Base-by-base conservation (phyloP, 768 basidiomycete genomes). In the Lentinula raphanica region DNA sequence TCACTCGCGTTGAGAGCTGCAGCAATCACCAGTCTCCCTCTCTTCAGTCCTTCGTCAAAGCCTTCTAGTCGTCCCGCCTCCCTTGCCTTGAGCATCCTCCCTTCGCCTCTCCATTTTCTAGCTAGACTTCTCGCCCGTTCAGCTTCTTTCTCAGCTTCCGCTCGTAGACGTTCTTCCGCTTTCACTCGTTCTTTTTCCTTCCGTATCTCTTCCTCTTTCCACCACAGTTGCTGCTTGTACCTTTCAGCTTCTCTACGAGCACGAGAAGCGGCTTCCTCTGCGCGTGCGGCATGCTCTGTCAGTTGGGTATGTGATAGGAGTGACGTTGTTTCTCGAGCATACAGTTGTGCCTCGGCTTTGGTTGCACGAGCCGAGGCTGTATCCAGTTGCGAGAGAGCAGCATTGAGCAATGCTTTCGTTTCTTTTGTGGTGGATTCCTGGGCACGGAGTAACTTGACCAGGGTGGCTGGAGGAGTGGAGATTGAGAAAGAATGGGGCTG, bases 51-150 rank as follows among this genome's bases (percentile, higher is more conserved):
- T 60, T 76, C 73, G 49, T 78, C 74, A 59, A 68, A 76, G 1
- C 77, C 77, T 58, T 71, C 61, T 53, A 62, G 66, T 36, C 83
- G 69, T 5, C 86, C 86, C 49, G 85, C 78, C 62, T 86, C 84
- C 40, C 75, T 74, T 2, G 87, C 87, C 0, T 74, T 61, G 2
- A 79, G 65, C 3, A 83, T 45, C 46, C 79, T 63, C 36, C 74
- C 79, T 68, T 86, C 79, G 56, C 84, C 77, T 58, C 81, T 80
- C 42, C 85, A 60, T 66, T 77, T 78, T 27, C 86, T 72, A n/a
- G 85, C 75, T 35, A 75, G 72, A n/a, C 69, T 74, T 29, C 83
- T 75, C 21, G 84, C 75, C 28, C 76, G 67, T 21, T 62, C 58
- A 7, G 75, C 72, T 12, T 68, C 67, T 2, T 63, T 63, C 49